Base-by-base conservation (phyloP, 257 asterid species). In the Haberlea rhodopensis region DNA sequence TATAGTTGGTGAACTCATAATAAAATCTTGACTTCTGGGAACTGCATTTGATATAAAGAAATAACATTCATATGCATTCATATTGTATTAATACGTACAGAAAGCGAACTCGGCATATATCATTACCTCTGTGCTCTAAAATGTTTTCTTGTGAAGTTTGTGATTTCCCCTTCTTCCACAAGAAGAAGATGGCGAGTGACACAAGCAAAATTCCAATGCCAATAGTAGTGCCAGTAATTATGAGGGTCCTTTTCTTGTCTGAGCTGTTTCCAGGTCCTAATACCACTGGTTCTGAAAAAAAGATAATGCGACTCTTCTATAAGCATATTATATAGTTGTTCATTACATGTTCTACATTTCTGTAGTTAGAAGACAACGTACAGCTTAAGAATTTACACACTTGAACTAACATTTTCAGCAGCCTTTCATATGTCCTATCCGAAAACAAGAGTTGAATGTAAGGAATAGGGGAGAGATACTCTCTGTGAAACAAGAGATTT, bases 21-120 rank as follows among this genome's bases (percentile, higher is more conserved):
- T 65, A 54, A 76, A 61, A 57, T 89, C 95, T 58, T 77, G 85
- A 27, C 94, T 87, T 75, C 89, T 75, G 3, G 78, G 57, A 68
- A 80, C 97, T 92, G 72, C 11, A 21, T 66, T 53, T 57, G 5
- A 25, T 53, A 62, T 18, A 60, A 45, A 25, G 7, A 54, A 13
- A 25, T 13, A 26, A 21, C 13, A 21, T 18, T 77, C 25, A 71
- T 67, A 34, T 31, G 32, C 31, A 57, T 15, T 21, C 2, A 27
- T 71, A 53, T 23, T 5, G 60, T 40, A 23, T 1, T 22, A 45
- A n/a, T n/a, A n/a, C n/a, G n/a, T 16, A 63, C 51, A 19, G 20
- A 27, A 57, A 53, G 37, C 34, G 9, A 34, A 54, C 7, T 40
- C 29, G 3, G 16, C 18, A 48, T 5, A 21, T 13, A 24, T 48